Evolutionary conservation across 805 yeast genomes (phyloP).

Genomic region (Kodamaea kaohsiungensis): DNA sequence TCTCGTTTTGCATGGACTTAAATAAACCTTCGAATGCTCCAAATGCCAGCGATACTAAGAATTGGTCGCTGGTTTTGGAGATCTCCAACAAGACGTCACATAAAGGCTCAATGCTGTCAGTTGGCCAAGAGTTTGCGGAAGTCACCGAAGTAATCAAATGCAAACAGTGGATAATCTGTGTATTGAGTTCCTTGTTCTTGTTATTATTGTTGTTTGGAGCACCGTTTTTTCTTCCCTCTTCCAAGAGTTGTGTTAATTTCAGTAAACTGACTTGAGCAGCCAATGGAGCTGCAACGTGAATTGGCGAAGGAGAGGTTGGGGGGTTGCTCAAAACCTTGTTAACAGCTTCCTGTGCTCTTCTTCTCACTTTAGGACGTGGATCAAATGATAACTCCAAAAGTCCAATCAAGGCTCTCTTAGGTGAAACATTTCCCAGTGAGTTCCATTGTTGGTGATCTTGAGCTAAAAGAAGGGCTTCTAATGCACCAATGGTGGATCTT

Average conservation of each 20-base stretch:
- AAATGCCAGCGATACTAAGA: constrained; percentile 77
- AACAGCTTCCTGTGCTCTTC: constrained; percentile 92
- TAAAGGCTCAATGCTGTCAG: constrained; percentile 61
- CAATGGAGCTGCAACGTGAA: constrained; percentile 72
- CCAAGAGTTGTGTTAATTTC: constrained; percentile 49
- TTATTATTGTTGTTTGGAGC: constrained; percentile 19
- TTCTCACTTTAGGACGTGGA: constrained; percentile 92
- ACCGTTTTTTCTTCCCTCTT: constrained; percentile 31
- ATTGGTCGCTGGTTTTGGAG: constrained; percentile 83
- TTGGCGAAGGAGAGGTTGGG: constrained; percentile 75
- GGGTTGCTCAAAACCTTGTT: constrained; percentile 59
- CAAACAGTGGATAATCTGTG: constrained; percentile 69
- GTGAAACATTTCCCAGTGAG: constrained; percentile 58
- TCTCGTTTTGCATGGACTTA: constrained; percentile 58
- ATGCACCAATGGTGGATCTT: constrained; percentile 80
- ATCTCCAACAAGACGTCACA: constrained; percentile 77
- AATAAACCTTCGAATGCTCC: constrained; percentile 81
- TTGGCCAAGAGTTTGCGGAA: constrained; percentile 81
- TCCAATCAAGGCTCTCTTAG: constrained; percentile 79
- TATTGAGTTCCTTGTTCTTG: constrained; percentile 49
- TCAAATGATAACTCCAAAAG: constrained; percentile 78
- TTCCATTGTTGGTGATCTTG: constrained; percentile 83
- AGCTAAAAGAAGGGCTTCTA: constrained; percentile 75
- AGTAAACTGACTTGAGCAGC: constrained; percentile 70
- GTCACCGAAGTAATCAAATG: constrained; percentile 76